Evolutionary conservation across 139 green algal genomes (phyloP), one percentile per base, ranked within the genome.

Genomic region (Closterium sp.): DNA sequence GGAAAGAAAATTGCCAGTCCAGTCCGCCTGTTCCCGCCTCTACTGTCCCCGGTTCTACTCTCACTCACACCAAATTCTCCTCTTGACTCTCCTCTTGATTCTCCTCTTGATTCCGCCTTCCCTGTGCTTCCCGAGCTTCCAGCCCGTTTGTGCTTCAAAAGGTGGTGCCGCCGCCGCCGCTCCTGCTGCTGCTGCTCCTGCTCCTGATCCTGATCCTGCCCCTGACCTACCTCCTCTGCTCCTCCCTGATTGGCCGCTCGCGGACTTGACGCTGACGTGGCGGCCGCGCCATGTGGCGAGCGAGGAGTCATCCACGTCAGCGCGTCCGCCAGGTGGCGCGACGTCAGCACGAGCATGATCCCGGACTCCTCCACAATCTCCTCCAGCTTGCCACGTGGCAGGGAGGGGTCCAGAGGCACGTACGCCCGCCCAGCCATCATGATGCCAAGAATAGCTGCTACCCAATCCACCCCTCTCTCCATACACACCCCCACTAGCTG

Each of bases 341-440:
- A 89, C 21, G 85, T 90, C 29, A 93, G 70, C 28, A 93, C 70
- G 28, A 90, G n/a, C 21, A 24, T 90, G 28, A 93, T 29, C 79
- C 32, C 34, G 24, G 90, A 84, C 85, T 93, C 34, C 86, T 89
- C 85, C 85, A 91, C 85, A 13, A 93, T 30, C 79, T 93, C 87
- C 29, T 91, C 31, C 45, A 90, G 29, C 29, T 73, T 89, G 22
- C 30, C 85, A 30, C 27, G 42, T 21, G 85, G 90, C 13, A 30
- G 45, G 19, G 28, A 29, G 11, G 90, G 85, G 31, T 91, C 90
- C 30, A 93, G 28, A 28, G 90, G 90, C n/a, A 30, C 32, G 31
- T 93, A 93, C 42, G 28, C 90, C 31, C 70, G 29, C 17, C 90
- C 90, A 79, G 85, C 85, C 85, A 93, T 91, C 28, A 93, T 73